Conservation (phyloP, 805 yeast species). For the Myxozyma neotropica region DNA sequence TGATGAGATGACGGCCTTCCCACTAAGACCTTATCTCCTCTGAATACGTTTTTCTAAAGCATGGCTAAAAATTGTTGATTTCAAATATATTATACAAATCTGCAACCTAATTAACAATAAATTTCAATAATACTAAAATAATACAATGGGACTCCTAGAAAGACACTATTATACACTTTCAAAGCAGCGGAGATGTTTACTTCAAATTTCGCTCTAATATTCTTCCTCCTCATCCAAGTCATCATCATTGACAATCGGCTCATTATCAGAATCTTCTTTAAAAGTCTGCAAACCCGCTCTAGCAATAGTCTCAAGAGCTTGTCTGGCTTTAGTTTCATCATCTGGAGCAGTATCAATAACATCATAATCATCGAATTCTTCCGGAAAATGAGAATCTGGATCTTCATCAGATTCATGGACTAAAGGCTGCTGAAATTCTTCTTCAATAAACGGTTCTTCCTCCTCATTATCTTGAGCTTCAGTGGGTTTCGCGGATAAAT, state of each 20-base stretch:
- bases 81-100: not conserved
- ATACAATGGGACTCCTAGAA: not conserved
- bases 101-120: too few relatives aligned
- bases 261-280: not conserved
- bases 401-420: slow-evolving; percentile 30
- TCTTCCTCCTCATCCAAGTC: not conserved
- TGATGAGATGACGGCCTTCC: too few relatives aligned
- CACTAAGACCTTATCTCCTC: too few relatives aligned
- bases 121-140: too few relatives aligned
- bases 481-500: not conserved
- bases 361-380: slow-evolving; percentile 22
- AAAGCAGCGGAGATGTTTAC: not conserved
- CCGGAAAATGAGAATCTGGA: slow-evolving; percentile 23
- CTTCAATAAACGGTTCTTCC: slow-evolving; percentile 23
- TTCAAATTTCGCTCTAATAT: not conserved
- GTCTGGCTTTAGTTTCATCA: not conserved
- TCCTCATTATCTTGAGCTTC: slow-evolving; percentile 6
- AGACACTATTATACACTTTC: not conserved
- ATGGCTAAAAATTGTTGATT: too few relatives aligned
- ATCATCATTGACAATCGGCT: not conserved
- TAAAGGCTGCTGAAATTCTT: slow-evolving; percentile 21
- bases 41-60: too few relatives aligned
- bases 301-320: slow-evolving; percentile 3
- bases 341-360: not conserved
- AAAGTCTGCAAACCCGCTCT: not conserved